Conservation (phyloP, 495 filamentous ascomycete genomes). For the Trichoderma orchidacearum region DNA sequence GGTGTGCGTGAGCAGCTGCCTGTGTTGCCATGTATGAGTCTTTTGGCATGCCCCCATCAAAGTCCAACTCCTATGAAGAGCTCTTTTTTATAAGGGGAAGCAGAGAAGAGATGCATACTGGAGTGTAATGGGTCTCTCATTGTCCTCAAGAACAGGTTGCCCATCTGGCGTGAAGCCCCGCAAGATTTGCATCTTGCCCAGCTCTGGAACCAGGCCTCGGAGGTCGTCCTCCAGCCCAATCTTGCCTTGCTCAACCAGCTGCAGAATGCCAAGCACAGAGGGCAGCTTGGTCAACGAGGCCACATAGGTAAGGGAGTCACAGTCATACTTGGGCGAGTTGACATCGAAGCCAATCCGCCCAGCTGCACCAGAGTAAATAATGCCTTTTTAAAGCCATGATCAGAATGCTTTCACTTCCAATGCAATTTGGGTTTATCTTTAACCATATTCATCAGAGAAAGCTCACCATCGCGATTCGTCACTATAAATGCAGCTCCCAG, state of each 20-base stretch:
- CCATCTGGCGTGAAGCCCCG: constrained; percentile 10
- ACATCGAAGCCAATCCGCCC: constrained; percentile 8
- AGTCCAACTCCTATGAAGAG: not conserved
- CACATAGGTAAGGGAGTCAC: constrained; percentile 35
- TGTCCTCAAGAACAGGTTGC: constrained; percentile 13
- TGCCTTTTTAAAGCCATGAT: constrained; percentile 3
- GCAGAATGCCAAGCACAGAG: constrained; percentile 11
- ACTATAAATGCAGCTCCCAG: constrained; percentile 17
- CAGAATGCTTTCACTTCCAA: not conserved
- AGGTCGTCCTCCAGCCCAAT: constrained; percentile 13
- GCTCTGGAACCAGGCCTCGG: constrained; percentile 10
- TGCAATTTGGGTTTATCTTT: not conserved
- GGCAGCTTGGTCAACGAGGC: constrained; percentile 18
- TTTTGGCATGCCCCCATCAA: not conserved
- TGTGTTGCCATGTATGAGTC: not conserved
- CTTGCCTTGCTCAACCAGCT: constrained; percentile 10
- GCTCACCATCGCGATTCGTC: constrained; percentile 11
- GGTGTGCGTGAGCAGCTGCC: constrained; percentile 19
- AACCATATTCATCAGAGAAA: not conserved
- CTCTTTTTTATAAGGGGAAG: not conserved
- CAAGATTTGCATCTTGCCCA: constrained; percentile 10
- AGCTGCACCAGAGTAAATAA: constrained; percentile 12
- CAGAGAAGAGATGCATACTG: constrained; percentile 4
- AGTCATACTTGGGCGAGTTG: constrained; percentile 13
- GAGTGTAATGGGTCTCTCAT: constrained; percentile 12